These are phyloP conservation scores for Typha latifolia DNA, from an alignment of 176 grass and related monocot genomes.

Conservation along the genomic window DNA sequence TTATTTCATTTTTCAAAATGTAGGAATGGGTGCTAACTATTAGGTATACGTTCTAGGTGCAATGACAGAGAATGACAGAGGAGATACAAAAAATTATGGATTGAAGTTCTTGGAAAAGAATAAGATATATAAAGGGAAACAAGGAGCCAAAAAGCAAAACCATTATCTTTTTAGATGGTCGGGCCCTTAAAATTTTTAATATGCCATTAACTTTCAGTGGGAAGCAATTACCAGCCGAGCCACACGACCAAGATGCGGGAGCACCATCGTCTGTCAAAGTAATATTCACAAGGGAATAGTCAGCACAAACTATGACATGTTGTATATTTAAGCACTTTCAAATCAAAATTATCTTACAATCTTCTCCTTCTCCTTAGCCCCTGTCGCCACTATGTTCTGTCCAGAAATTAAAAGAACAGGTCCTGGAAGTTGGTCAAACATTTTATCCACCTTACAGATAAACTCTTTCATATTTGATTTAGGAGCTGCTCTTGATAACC, in stretches of 20 bases:
- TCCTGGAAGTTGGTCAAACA: constrained; percentile 68
- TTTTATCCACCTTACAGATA: constrained; percentile 53
- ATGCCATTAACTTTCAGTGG: too few species aligned
- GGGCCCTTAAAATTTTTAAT: too few species aligned
- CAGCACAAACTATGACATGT: constrained; percentile 1
- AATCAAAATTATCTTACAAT: constrained; percentile 36
- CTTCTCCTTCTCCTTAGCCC: constrained; percentile 48
- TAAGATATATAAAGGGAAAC: too few species aligned
- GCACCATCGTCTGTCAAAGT: constrained; percentile 35
- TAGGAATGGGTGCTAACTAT: too few species aligned
- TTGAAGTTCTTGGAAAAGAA: not conserved
- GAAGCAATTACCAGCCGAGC: constrained; percentile 30
- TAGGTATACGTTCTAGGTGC: too few species aligned
- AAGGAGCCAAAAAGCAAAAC: too few species aligned
- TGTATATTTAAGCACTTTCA: not conserved
- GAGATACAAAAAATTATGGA: not conserved
- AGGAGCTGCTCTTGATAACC: constrained; percentile 69
- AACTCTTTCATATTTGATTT: constrained; percentile 74
- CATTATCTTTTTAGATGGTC: too few species aligned
- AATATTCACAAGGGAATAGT: not conserved
- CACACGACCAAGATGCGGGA: constrained; percentile 29
- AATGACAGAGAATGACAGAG: too few species aligned
- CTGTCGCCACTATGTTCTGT: constrained; percentile 48
- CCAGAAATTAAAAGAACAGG: constrained; percentile 81
- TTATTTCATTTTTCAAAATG: too few species aligned